phyloP scores from a whole-genome alignment of 139 green algal genomes.

The Tetradesmus lagerheimii region DNA sequence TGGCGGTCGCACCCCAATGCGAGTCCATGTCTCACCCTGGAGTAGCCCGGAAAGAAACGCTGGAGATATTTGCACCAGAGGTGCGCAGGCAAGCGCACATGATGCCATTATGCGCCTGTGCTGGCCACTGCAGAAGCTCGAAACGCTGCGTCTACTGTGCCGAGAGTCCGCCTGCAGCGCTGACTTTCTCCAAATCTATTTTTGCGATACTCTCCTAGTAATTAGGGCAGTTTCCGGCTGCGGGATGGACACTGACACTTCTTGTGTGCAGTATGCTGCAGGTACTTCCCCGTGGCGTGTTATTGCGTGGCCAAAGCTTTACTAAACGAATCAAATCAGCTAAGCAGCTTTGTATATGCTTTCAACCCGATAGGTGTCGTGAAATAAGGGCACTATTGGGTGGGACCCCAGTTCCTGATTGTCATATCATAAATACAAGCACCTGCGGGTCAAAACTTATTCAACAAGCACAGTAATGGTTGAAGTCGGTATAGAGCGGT shows the following conservation, averaged over 20 bases:
- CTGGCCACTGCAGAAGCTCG: neutral
- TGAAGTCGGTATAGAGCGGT: neutral
- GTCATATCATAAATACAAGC: neutral
- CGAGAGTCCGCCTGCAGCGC: neutral
- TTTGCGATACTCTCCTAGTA: neutral
- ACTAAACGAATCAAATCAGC: too few species aligned
- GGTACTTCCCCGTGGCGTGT: neutral
- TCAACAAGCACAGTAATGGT: neutral
- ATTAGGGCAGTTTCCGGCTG: neutral
- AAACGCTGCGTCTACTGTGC: neutral
- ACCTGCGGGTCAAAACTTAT: neutral
- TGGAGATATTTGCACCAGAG: constrained; percentile 19
- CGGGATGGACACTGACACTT: neutral
- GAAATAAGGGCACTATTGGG: neutral
- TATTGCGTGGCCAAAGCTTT: neutral
- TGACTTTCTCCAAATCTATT: neutral
- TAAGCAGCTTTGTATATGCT: too few species aligned
- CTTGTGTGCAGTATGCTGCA: neutral
- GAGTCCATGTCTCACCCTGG: neutral
- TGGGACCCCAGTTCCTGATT: neutral
- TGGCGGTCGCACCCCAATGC: neutral
- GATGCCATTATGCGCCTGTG: neutral
- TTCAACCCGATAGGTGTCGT: too few species aligned
- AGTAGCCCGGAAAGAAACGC: neutral
- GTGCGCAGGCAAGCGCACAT: constrained; percentile 6